A percentile compares a stretch with the other conserved stretches of the same genome.
These are phyloP conservation scores for Sporisorium exsertum DNA, from an alignment of 1,284 basidiomycete species.

Conservation along the genomic window DNA sequence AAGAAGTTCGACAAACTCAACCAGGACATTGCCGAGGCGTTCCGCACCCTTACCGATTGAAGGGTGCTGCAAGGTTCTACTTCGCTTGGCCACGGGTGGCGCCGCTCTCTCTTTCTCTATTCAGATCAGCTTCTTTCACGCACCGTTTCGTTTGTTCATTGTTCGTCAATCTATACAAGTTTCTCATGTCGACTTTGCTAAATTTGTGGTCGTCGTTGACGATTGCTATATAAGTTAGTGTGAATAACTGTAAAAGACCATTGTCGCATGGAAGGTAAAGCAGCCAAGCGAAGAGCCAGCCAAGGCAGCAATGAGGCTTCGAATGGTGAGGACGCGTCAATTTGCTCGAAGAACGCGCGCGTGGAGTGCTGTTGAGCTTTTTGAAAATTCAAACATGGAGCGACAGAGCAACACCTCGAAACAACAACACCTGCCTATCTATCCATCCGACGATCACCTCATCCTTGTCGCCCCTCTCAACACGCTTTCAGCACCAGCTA, in stretches of 20 bases:
- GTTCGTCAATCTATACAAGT: constrained; percentile 16
- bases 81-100: not conserved
- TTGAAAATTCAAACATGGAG: not conserved
- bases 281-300: not conserved
- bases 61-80: not conserved
- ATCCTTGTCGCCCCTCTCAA: not conserved
- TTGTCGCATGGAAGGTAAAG: no score
- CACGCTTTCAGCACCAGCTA: not conserved
- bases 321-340: constrained; percentile 30
- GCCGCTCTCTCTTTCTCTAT: not conserved
- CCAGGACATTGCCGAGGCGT: constrained; percentile 64
- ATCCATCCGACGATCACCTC: constrained; percentile 1
- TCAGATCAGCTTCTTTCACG: constrained; percentile 3
- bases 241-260: no score
- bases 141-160: constrained; percentile 19
- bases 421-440: constrained; percentile 17
- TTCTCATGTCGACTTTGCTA: not conserved
- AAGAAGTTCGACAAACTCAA: constrained; percentile 65
- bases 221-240: no score
- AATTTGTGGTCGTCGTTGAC: no score
- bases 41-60: constrained; percentile 65
- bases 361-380: constrained; percentile 13
- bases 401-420: constrained; percentile 15
- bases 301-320: not conserved
- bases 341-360: constrained; percentile 16